These are phyloP conservation scores for Tulasnella sp. DNA, from an alignment of 768 basidiomycete genomes.

Conservation along the genomic window DNA sequence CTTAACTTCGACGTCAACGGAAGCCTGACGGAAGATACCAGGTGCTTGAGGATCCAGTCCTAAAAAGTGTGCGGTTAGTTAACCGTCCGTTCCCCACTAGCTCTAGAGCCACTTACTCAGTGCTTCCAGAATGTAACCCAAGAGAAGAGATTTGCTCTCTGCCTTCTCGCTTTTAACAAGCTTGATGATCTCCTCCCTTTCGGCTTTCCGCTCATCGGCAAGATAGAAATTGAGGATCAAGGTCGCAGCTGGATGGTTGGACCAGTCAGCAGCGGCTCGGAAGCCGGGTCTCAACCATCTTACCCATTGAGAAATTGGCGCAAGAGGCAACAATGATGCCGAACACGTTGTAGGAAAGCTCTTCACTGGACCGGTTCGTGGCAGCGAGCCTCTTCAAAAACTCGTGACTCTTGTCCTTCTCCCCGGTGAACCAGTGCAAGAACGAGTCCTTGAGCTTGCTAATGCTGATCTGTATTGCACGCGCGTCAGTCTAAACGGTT, in stretches of 20 bases:
- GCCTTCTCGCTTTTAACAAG: constrained; percentile 36
- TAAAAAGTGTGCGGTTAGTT: not conserved
- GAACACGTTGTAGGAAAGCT: constrained; percentile 64
- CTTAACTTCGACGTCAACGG: constrained; percentile 19
- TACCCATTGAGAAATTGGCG: constrained; percentile 68
- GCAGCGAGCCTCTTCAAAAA: constrained; percentile 45
- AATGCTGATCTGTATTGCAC: constrained; percentile 56
- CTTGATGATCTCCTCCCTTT: constrained; percentile 43
- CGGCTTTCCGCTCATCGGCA: constrained; percentile 41
- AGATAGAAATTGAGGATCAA: constrained; percentile 62
- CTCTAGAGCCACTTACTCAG: constrained; percentile 34
- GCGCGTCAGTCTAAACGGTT: constrained; percentile 49
- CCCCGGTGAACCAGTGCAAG: constrained; percentile 5
- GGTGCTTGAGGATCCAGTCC: constrained; percentile 31
- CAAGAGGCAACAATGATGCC: constrained; percentile 66
- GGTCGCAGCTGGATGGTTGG: constrained; percentile 11
- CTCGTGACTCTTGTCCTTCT: not conserved
- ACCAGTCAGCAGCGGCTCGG: not conserved
- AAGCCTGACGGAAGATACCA: constrained; percentile 20
- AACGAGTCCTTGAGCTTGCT: constrained; percentile 47
- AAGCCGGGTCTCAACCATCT: constrained; percentile 39
- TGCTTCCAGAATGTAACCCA: constrained; percentile 52
- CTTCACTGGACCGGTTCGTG: constrained; percentile 55
- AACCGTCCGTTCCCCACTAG: not conserved
- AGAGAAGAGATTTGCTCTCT: constrained; percentile 40